Base-by-base conservation (phyloP, 768 basidiomycete species). In the Gelatoporia subvermispora region DNA sequence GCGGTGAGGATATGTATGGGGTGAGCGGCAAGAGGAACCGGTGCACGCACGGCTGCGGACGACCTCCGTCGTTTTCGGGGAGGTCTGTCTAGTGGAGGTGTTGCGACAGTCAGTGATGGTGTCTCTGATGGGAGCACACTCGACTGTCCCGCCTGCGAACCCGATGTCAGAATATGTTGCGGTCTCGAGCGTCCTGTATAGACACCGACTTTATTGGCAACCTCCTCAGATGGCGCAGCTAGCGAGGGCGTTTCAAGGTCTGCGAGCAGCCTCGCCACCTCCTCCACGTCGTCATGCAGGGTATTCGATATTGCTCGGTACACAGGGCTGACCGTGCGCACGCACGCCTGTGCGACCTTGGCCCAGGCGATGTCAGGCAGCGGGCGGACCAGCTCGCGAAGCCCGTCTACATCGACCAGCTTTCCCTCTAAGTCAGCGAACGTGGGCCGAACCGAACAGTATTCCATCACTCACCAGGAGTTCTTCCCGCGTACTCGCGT, bases 191-290 rank as follows among this genome's bases (percentile, higher is more conserved):
- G 28, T 31, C 5, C 7, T 31, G 28, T 31, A 7, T 13, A n/a
- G n/a, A n/a, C 13, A 31, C 28, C 13, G 28, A 31, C 28, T 13
- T 13, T 13, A 13, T 31, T 31, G 7, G 13, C 28, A 8, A n/a
- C 42, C n/a, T 53, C 52, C n/a, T 51, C 42, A 23, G 36, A 48
- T 20, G 25, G n/a, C 4, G 44, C 22, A 24, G 43, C 24, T 7
- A 54, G 47, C 28, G 13, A 31, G 5, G 28, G 28, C 13, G 28
- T 7, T 35, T 66, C 77, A 38, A 77, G 57, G 18, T 72, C 72
- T 20, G 67, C 68, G 41, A 77, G 61, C 9, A 78, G 48, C 47
- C 65, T 66, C 11, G 71, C 64, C n/a, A 77, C 66, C 49, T 64
- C 63, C 34, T 75, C 65, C 16, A 76, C 48, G 43, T 78, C 76